Conservation (phyloP, 768 basidiomycete species). For the Russula sp. region DNA sequence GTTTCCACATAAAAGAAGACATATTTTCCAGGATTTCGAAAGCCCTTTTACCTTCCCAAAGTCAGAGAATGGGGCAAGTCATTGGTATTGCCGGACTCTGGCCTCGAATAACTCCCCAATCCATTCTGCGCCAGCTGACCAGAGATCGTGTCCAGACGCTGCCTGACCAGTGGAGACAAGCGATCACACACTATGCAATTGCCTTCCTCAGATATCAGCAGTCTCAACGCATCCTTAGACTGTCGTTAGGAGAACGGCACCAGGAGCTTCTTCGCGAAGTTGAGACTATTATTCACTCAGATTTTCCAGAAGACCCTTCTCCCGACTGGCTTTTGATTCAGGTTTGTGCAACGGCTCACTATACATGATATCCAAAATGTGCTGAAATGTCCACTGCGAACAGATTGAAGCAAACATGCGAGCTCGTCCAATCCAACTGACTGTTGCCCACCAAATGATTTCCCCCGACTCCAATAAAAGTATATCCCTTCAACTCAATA, state of each 20-base stretch:
- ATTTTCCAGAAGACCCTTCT: background rate
- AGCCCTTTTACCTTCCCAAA: background rate
- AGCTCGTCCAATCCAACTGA: too few species aligned
- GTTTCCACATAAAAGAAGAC: background rate
- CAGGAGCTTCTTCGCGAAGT: background rate
- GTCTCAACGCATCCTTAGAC: background rate
- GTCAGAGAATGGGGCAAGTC: background rate
- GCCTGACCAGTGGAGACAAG: background rate
- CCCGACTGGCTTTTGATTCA: constrained; percentile 18
- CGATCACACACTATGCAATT: background rate
- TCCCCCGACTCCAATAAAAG: too few species aligned
- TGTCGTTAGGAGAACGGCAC: background rate
- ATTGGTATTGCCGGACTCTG: background rate
- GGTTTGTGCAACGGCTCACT: background rate
- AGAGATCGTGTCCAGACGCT: constrained; percentile 21
- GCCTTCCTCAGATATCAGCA: too few species aligned
- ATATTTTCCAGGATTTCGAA: background rate
- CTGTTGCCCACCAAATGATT: too few species aligned
- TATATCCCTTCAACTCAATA: too few species aligned
- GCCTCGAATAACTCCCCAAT: too few species aligned
- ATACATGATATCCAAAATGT: too few species aligned
- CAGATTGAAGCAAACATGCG: too few species aligned
- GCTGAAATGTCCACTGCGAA: background rate
- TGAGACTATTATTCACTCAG: background rate
- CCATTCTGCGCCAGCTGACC: constrained; percentile 22